phyloP scores from a whole-genome alignment of 225 moss, liverwort and hornwort genomes.

The Straminergon stramineum region DNA sequence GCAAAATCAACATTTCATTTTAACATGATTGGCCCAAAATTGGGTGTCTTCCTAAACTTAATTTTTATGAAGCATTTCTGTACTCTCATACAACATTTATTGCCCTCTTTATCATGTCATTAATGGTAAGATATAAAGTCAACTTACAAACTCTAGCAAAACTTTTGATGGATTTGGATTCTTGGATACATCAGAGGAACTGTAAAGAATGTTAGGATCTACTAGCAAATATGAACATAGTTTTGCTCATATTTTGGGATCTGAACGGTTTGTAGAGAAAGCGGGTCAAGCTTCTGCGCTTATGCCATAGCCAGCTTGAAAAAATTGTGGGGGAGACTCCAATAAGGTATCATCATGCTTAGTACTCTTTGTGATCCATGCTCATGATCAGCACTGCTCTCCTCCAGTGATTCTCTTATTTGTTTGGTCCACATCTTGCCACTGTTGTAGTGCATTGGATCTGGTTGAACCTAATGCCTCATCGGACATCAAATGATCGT shows the following conservation, averaged over 20 bases:
- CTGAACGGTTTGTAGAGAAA: slow-evolving; percentile 42
- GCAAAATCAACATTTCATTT: background rate
- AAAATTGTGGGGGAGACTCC: slow-evolving; percentile 40
- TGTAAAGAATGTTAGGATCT: background rate
- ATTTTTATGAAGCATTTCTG: background rate
- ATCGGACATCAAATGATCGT: background rate
- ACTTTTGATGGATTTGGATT: background rate
- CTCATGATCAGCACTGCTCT: background rate
- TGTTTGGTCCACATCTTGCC: background rate
- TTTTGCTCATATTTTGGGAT: background rate
- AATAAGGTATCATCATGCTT: slow-evolving; percentile 17
- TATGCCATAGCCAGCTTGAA: slow-evolving; percentile 85
- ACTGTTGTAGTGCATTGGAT: background rate
- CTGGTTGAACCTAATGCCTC: background rate
- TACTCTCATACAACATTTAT: background rate
- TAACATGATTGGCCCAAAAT: background rate
- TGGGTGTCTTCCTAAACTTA: background rate
- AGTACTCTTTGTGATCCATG: background rate
- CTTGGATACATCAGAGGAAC: background rate
- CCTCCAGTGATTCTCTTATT: background rate
- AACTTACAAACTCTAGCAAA: background rate
- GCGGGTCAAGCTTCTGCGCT: slow-evolving; percentile 66
- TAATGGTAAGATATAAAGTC: background rate
- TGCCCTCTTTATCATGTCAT: background rate
- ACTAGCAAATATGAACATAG: background rate